Conservation (phyloP, 768 basidiomycete genomes). For the Rhodotorula graminis region DNA sequence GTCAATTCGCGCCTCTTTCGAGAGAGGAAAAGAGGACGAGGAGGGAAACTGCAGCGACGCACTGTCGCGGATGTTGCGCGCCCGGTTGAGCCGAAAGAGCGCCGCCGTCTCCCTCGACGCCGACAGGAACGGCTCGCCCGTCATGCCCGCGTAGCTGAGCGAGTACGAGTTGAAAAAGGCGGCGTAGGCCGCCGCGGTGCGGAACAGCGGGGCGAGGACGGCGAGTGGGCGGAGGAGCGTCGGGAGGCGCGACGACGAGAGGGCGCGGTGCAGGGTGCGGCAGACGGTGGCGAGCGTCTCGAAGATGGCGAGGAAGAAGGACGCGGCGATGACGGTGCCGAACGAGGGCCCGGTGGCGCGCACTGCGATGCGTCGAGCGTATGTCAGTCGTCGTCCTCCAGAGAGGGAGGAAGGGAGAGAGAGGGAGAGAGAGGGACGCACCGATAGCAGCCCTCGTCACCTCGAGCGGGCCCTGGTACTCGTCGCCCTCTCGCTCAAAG, state of each 20-base stretch:
- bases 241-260: conserved; percentile 37
- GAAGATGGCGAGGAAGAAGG: conserved; percentile 69
- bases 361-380: conserved; percentile 48
- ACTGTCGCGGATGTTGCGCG: conserved; percentile 42
- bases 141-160: conserved; percentile 68
- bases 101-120: conserved; percentile 58
- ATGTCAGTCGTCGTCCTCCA: too few relatives aligned
- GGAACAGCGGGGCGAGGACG: conserved; percentile 45
- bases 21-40: not conserved
- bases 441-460: conserved; percentile 24
- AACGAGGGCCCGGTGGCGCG: conserved; percentile 76
- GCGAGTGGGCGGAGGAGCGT: conserved; percentile 44
- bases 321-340: conserved; percentile 70
- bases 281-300: conserved; percentile 56
- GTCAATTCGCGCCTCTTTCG: not conserved
- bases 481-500: conserved; percentile 59
- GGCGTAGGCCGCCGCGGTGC: conserved; percentile 47
- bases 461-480: conserved; percentile 13
- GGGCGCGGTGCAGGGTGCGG: conserved; percentile 32
- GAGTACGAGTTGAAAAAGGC: conserved; percentile 63
- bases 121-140: conserved; percentile 65
- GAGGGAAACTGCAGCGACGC: not conserved
- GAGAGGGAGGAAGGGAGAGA: too few relatives aligned
- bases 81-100: conserved; percentile 58
- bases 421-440: not conserved